phyloP scores from a whole-genome alignment of 2,329 filamentous ascomycete species.

The Coniochaeta ligniaria region DNA sequence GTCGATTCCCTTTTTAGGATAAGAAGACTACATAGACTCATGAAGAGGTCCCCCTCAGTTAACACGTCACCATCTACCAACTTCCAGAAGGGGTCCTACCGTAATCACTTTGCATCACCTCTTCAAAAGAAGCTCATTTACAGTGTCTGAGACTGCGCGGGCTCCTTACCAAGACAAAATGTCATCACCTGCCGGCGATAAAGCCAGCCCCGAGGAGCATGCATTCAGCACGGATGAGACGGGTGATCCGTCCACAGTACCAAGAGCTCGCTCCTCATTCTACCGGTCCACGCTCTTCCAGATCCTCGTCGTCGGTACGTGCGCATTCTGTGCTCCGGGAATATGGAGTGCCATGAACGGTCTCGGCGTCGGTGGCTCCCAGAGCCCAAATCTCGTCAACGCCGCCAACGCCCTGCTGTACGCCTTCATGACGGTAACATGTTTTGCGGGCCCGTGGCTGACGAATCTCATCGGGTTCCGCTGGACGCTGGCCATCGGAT shows the following conservation, averaged over 20 bases:
- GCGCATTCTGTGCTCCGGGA: constrained; percentile 31
- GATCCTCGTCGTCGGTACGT: constrained; percentile 28
- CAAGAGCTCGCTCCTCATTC: constrained; percentile 4
- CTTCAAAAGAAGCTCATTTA: neutral
- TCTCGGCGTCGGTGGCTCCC: constrained; percentile 32
- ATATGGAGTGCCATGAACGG: constrained; percentile 36
- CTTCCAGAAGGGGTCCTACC: neutral
- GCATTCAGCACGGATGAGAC: neutral
- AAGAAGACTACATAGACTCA: neutral
- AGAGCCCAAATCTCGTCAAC: constrained; percentile 32
- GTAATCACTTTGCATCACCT: neutral
- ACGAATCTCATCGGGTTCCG: constrained; percentile 28
- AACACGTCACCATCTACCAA: neutral
- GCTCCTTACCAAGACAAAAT: neutral
- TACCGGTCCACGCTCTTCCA: constrained; percentile 27
- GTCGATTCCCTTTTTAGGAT: neutral
- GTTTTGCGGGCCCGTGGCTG: constrained; percentile 28
- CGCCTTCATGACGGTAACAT: constrained; percentile 34
- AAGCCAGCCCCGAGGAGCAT: neutral
- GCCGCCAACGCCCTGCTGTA: constrained; percentile 38
- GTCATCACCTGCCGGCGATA: neutral
- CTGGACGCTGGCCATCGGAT: constrained; percentile 32
- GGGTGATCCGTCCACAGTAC: neutral
- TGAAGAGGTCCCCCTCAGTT: neutral
- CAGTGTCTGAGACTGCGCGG: neutral